Percentiles rank a stretch among this genome's conserved stretches.
Conservation (phyloP, 2,329 filamentous ascomycete genomes). For the Rutstroemia sp. region DNA sequence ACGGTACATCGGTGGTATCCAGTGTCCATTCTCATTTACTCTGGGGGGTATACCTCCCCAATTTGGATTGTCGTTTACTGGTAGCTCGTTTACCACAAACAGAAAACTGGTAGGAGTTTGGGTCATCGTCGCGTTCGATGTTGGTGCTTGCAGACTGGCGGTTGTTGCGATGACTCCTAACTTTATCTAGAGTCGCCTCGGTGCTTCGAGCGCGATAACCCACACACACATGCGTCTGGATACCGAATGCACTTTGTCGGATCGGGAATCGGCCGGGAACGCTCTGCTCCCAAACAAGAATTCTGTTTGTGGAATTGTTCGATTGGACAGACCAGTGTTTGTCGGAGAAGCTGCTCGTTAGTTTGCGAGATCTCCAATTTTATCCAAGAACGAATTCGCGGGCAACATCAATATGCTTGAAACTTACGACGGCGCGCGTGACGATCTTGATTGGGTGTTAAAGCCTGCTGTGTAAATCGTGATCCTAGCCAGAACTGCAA, state of each 20-base stretch:
- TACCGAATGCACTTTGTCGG: not conserved
- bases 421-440: conserved; percentile 14
- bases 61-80: conserved; percentile 27
- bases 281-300: not conserved
- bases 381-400: conserved; percentile 1
- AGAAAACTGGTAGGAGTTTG: conserved; percentile 26
- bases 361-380: not conserved
- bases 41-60: conserved; percentile 11
- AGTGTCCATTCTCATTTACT: conserved; percentile 13
- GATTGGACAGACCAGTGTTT: not conserved
- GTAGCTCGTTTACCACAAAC: conserved; percentile 35
- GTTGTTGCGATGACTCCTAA: not conserved
- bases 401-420: conserved; percentile 4
- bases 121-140: not conserved
- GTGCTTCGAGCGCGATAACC: not conserved
- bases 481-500: conserved; percentile 6
- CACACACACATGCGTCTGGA: not conserved
- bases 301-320: not conserved
- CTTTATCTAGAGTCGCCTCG: not conserved
- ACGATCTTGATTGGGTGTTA: conserved; percentile 17
- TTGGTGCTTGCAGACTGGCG: not conserved
- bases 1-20: conserved; percentile 17
- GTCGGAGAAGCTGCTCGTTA: not conserved
- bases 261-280: too few species aligned
- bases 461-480: not conserved